phyloP scores from a whole-genome alignment of 2,329 filamentous ascomycete species.

The Claviceps sp. region DNA sequence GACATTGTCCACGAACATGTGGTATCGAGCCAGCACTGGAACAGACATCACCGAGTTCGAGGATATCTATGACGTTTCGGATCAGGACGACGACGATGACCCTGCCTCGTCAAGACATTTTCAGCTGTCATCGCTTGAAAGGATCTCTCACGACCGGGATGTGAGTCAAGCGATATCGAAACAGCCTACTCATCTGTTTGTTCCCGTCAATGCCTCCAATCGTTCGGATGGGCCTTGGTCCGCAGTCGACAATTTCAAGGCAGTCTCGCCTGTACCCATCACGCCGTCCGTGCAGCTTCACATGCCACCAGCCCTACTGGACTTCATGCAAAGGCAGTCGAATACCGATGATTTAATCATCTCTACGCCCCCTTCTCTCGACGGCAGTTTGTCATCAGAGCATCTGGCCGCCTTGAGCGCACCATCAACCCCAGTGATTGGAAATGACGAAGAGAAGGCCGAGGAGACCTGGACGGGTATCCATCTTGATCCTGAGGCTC shows the following conservation, averaged over 20 bases:
- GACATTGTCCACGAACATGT: constrained; percentile 39
- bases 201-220: constrained; percentile 28
- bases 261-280: constrained; percentile 44
- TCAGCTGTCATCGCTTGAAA: constrained; percentile 21
- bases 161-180: constrained; percentile 21
- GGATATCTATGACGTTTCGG: constrained; percentile 76
- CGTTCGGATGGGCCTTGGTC: constrained; percentile 28
- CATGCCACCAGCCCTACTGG: constrained; percentile 63
- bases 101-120: constrained; percentile 9
- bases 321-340: constrained; percentile 52
- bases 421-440: constrained; percentile 68
- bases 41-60: constrained; percentile 65
- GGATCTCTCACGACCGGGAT: constrained; percentile 22
- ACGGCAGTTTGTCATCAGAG: constrained; percentile 79
- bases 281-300: constrained; percentile 55
- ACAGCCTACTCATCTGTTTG: constrained; percentile 34
- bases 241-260: constrained; percentile 30
- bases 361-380: constrained; percentile 75
- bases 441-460: constrained; percentile 36
- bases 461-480: constrained; percentile 59
- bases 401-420: constrained; percentile 74
- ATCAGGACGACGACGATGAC: constrained; percentile 50
- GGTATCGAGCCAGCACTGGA: constrained; percentile 50
- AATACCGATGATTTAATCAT: constrained; percentile 55
- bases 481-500: constrained; percentile 63